Base-by-base conservation (phyloP, 208 protist species). In the Crithidia mellificae region DNA sequence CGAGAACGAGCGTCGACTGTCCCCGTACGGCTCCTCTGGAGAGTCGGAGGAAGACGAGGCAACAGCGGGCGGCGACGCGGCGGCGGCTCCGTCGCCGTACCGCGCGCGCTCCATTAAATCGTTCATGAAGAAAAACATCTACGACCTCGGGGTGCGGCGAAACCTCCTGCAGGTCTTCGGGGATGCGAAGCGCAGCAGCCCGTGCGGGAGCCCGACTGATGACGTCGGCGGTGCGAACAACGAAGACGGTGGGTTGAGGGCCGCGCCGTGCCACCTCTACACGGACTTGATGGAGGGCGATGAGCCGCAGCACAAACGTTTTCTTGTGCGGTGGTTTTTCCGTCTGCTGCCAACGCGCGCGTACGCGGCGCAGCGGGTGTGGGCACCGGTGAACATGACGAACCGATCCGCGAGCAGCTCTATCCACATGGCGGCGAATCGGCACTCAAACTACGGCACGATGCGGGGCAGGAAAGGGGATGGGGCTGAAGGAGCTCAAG, bases 91-190 rank as follows among this genome's bases (percentile, higher is more conserved):
- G 14, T 36, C 41, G 11, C 25, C 20, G 22, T 54, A 75, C 55
- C 49, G 44, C 24, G 49, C 22, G 2, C 36, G 44, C 15, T 68
- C 58, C 24, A 30, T 83, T 49, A 36, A 74, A 43, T 29, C 55
- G 15, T 80, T 74, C 61, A 66, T 79, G 74, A 30, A 58, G 9
- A 55, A 68, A 24, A 96, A 93, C 52, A 69, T 86, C 20, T 96
- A 89, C 66, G 91, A 96, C 59, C 53, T 96, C 17, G 91, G 91
- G 14, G 83, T 96, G 24, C 68, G 72, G 46, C 68, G 81, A 22
- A 92, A 91, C 61, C 73, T 96, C 2, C 67, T 93, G 30, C 88
- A 94, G 49, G 78, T 96, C 17, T 96, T 96, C 63, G 91, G 91
- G 36, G 91, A 96, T 62, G 91, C 81, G 3, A 24, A 69, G 54